These are phyloP conservation scores for Aplosporella prunicola DNA, from an alignment of 2,329 filamentous ascomycete species.

Conservation along the genomic window DNA sequence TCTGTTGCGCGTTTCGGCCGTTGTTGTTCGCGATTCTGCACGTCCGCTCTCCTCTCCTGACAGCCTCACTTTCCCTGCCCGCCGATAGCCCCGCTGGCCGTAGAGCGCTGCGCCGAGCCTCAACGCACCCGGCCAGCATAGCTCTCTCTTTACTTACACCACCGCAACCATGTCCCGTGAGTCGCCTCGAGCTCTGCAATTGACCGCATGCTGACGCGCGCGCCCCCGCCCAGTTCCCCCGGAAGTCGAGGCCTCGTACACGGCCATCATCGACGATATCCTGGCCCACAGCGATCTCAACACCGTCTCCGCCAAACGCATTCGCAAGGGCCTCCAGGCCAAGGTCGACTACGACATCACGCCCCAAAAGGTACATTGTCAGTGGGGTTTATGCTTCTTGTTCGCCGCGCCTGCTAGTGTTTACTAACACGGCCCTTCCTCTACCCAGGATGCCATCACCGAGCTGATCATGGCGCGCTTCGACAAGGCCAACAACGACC, in stretches of 20 bases:
- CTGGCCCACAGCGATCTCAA: constrained; percentile 51
- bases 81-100: too few species aligned
- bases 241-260: constrained; percentile 42
- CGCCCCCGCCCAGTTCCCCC: constrained; percentile 34
- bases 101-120: too few species aligned
- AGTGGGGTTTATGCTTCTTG: not conserved
- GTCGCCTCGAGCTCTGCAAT: constrained; percentile 9
- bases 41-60: too few species aligned
- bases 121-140: too few species aligned
- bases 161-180: constrained; percentile 11
- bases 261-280: constrained; percentile 54
- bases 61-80: too few species aligned
- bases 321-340: constrained; percentile 54
- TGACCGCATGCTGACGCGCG: constrained; percentile 2
- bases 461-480: constrained; percentile 41
- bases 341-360: constrained; percentile 52
- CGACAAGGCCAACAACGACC: constrained; percentile 36
- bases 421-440: not conserved
- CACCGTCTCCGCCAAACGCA: constrained; percentile 56
- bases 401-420: not conserved
- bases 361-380: constrained; percentile 47
- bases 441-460: constrained; percentile 36
- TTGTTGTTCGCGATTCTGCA: too few species aligned
- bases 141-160: not conserved
- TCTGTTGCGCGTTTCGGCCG: constrained; percentile 3